Evolutionary conservation across 345 rosid species (phyloP), one percentile per base, ranked within the genome.

Genomic region (Populus deltoides): DNA sequence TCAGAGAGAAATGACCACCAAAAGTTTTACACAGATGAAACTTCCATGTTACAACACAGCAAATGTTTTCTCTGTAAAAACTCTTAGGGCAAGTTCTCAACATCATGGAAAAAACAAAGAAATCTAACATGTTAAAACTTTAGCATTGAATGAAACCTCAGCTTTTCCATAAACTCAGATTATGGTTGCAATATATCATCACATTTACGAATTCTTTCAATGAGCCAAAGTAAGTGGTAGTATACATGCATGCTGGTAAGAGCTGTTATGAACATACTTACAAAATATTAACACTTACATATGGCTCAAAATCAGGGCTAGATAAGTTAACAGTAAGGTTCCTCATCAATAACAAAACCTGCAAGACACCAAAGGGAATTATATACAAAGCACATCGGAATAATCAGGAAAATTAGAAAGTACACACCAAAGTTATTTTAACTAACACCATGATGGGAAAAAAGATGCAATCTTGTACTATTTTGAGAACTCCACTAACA

Each of bases 271-370:
- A 33, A 36, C 18, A 13, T 61, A 35, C 36, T 41, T 27, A 38
- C 65, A 57, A 41, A 41, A 24, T 31, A 61, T 25, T 41, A 74
- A 0, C 66, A 86, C 98, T 92, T 89, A 93, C 99, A 78, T 89
- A 51, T 81, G 97, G 89, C 87, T 92, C 97, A 77, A 91, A 91
- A 81, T 88, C 94, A 82, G 98, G 97, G 83, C 87, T 88, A 71
- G 92, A 87, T 90, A 96, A 84, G 88, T 96, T 96, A 36, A 92
- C 80, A 45, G 94, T 86, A 76, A 96, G 93, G 88, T 96, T 96
- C 81, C 88, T 90, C 94, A 93, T 96, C 90, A 96, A 75, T 75
- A 96, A 81, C 74, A 96, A 75, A 80, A 93, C 99, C 99, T 96
- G 87, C 82, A 87, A 85, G 73, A 68, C 66, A 80, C 35, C 74